Conservation (phyloP, 805 yeast genomes). For the Ogataea saltuana region DNA sequence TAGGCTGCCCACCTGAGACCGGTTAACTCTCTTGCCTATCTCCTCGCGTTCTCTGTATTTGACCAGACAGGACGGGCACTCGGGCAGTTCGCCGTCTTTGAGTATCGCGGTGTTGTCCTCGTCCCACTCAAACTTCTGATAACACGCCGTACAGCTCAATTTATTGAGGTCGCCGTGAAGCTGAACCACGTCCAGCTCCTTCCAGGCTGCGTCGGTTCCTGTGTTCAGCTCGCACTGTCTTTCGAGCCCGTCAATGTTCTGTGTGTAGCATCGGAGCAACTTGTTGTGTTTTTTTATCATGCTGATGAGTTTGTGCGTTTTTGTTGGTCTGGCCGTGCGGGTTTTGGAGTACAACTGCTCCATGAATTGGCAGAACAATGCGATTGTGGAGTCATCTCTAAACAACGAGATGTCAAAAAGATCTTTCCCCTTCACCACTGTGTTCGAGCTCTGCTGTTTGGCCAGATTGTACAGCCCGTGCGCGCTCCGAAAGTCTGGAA, state of each 20-base stretch:
- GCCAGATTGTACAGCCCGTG: slow-evolving; percentile 81
- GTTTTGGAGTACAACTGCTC: slow-evolving; percentile 70
- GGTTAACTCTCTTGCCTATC: slow-evolving; percentile 73
- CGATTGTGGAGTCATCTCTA: slow-evolving; percentile 61
- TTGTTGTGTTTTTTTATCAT: slow-evolving; percentile 60
- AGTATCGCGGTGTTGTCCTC: slow-evolving; percentile 47
- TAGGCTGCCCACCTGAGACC: slow-evolving; percentile 70
- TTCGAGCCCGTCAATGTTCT: slow-evolving; percentile 91
- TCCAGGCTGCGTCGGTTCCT: slow-evolving; percentile 68
- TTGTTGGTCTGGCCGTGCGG: slow-evolving; percentile 71
- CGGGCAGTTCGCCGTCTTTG: slow-evolving; percentile 68
- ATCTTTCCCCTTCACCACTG: slow-evolving; percentile 79
- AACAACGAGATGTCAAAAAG: slow-evolving; percentile 86
- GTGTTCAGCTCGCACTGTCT: slow-evolving; percentile 59
- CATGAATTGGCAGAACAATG: slow-evolving; percentile 88
- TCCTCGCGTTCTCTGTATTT: slow-evolving; percentile 55
- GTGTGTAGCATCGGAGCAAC: slow-evolving; percentile 86
- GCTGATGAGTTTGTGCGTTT: slow-evolving; percentile 75
- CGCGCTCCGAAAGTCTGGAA: slow-evolving; percentile 88
- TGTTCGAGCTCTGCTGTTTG: slow-evolving; percentile 50
- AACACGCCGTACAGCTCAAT: slow-evolving; percentile 76
- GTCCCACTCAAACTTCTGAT: slow-evolving; percentile 60
- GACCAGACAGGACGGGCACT: slow-evolving; percentile 68
- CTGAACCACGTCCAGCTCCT: slow-evolving; percentile 74
- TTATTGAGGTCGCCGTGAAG: slow-evolving; percentile 85